phyloP scores from a whole-genome alignment of 1,284 basidiomycete genomes.

The Pisolithus thermaeus region DNA sequence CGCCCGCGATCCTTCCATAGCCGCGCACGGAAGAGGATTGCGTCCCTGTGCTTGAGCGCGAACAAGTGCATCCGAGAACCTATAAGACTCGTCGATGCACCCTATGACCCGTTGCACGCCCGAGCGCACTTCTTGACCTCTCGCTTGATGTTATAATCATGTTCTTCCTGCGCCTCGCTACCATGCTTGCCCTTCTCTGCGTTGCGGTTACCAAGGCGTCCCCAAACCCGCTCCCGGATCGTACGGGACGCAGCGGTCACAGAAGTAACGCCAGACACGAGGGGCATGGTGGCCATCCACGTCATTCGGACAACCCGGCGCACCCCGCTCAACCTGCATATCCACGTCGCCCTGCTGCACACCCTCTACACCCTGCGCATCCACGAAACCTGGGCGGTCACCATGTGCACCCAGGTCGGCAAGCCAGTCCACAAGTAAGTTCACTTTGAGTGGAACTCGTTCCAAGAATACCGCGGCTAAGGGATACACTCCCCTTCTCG shows the following conservation, averaged over 20 bases:
- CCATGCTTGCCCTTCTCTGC: constrained; percentile 1
- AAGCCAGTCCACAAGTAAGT: too few relatives aligned
- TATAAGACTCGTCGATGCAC: background rate
- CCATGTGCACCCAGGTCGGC: too few relatives aligned
- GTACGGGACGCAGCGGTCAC: background rate
- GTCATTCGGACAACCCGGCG: too few relatives aligned
- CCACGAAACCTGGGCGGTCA: too few relatives aligned
- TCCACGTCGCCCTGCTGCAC: too few relatives aligned
- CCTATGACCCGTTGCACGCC: background rate
- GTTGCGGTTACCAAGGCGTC: background rate
- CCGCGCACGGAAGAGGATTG: constrained; percentile 2
- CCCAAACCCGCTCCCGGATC: constrained; percentile 1
- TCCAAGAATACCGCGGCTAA: too few relatives aligned
- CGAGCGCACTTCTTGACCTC: background rate
- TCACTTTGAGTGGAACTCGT: too few relatives aligned
- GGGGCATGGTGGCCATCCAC: background rate
- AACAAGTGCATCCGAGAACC: background rate
- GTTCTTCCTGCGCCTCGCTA: constrained; percentile 1
- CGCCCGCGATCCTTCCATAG: background rate
- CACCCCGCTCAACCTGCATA: too few relatives aligned
- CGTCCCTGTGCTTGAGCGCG: background rate
- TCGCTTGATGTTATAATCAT: background rate
- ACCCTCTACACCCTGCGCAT: too few relatives aligned
- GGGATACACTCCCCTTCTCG: too few relatives aligned
- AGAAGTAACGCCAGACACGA: background rate